Base-by-base conservation (phyloP, 2,329 filamentous ascomycete species). In the Alternaria atra region DNA sequence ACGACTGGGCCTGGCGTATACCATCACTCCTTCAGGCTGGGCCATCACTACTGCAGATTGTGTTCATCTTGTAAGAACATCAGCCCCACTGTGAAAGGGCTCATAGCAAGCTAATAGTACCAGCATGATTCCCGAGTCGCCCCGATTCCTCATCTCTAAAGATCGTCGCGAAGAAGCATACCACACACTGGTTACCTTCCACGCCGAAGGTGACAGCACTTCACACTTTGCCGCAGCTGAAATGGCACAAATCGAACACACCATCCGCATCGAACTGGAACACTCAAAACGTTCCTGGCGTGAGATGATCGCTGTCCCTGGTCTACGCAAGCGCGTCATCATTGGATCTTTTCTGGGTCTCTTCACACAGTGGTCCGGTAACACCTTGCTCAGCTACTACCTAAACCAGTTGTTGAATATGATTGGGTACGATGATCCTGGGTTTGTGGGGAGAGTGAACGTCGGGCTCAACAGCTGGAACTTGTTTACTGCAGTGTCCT, bases 331-430 rank as follows among this genome's bases (percentile, higher is more conserved):
- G 80, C 83, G 89, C 6, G 79, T 90, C 43, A 83, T 84, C 34
- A 86, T 90, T 55, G 81, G 89, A 29, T 76, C 89, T 42, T 89
- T 86, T 0, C 82, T 90, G 15, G 89, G 87, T 66, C 77, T 90
- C 66, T 89, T 90, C 71, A 89, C 87, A 1, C 88, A 90, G 75
- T 90, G 89, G 78, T 87, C 84, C 55, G 88, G 89, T 35, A 90
- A 90, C 69, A 37, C 79, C 87, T 6, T 87, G 88, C 76, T 87
- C 81, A 73, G 69, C 61, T 90, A 90, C 77, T 90, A 90, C 73
- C 86, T 89, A 70, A 85, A 87, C 66, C 80, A 83, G 52, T 82
- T 90, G 55, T 88, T 89, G 71, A 78, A 82, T 35, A 83, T 85
- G 39, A 87, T 87, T 35, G 88, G 88, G 30, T 89, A 89, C 70